These are phyloP conservation scores for Phytophthora aleatoria DNA, from an alignment of 352 stramenopile species.

Conservation along the genomic window DNA sequence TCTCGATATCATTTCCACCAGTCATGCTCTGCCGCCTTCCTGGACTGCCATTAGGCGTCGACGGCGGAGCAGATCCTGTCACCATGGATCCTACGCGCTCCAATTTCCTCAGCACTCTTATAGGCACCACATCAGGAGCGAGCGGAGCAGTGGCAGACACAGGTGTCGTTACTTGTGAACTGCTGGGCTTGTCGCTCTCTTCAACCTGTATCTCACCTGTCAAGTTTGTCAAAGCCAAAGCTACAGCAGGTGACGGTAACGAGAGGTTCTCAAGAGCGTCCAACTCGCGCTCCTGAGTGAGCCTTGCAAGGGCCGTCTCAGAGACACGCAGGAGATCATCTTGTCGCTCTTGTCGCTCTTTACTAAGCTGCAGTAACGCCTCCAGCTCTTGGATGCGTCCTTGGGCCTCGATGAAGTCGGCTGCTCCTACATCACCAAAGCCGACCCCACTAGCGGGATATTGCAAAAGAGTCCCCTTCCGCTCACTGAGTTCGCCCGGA, in stretches of 20 bases:
- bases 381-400: slow-evolving; percentile 64
- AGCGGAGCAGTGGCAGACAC: neutral
- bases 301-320: slow-evolving; percentile 53
- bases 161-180: neutral
- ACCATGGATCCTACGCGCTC: slow-evolving; percentile 15
- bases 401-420: slow-evolving; percentile 65
- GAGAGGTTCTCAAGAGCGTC: slow-evolving; percentile 42
- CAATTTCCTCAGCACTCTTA: slow-evolving; percentile 1
- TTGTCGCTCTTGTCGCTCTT: slow-evolving; percentile 62
- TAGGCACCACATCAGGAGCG: slow-evolving; percentile 1
- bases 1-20: slow-evolving; percentile 33
- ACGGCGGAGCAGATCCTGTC: slow-evolving; percentile 2
- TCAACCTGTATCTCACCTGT: slow-evolving; percentile 12
- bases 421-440: slow-evolving; percentile 46
- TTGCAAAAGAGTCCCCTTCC: slow-evolving; percentile 61
- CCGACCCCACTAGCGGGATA: slow-evolving; percentile 19
- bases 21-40: slow-evolving; percentile 9
- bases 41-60: slow-evolving; percentile 21
- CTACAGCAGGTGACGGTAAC: slow-evolving; percentile 26
- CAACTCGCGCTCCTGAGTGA: slow-evolving; percentile 55
- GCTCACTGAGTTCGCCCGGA: slow-evolving; percentile 61
- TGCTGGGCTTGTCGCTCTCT: slow-evolving; percentile 3
- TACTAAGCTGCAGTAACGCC: slow-evolving; percentile 53
- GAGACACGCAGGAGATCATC: slow-evolving; percentile 62
- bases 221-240: slow-evolving; percentile 17